These are phyloP conservation scores for Penicillium soppii DNA, from an alignment of 495 filamentous ascomycete genomes.

Conservation along the genomic window DNA sequence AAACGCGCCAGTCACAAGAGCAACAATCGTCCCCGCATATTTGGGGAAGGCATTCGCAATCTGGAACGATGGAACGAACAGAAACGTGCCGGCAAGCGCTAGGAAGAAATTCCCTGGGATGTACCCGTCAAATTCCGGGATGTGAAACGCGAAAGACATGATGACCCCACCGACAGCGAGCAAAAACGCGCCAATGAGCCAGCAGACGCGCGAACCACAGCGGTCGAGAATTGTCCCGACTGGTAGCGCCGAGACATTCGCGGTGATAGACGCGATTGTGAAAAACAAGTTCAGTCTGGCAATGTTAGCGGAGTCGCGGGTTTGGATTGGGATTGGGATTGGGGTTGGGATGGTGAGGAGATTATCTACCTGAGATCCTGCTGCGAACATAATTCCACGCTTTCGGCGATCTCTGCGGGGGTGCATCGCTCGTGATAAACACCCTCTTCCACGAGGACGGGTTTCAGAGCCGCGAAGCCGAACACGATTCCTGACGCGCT, in stretches of 20 bases:
- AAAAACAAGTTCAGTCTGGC: constrained; percentile 66
- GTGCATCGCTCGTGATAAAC: constrained; percentile 63
- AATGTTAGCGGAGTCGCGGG: not conserved
- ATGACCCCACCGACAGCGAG: constrained; percentile 57
- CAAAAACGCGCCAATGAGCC: constrained; percentile 52
- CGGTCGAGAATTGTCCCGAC: constrained; percentile 67
- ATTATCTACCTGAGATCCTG: constrained; percentile 69
- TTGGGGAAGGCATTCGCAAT: constrained; percentile 69
- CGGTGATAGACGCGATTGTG: constrained; percentile 84
- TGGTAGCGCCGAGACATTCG: constrained; percentile 77
- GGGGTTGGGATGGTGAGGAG: no score
- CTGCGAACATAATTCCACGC: constrained; percentile 57
- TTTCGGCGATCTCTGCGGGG: constrained; percentile 38
- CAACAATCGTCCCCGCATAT: constrained; percentile 64
- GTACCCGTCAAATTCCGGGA: constrained; percentile 60
- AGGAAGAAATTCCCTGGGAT: constrained; percentile 64
- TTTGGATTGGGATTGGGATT: no score
- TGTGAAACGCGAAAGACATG: constrained; percentile 55
- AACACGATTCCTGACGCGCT: constrained; percentile 69
- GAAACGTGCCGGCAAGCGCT: constrained; percentile 64
- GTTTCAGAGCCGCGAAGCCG: constrained; percentile 73
- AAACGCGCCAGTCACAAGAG: constrained; percentile 68
- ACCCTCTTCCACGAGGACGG: constrained; percentile 62
- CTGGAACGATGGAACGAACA: constrained; percentile 71
- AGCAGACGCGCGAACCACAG: constrained; percentile 62